phyloP scores from a whole-genome alignment of 495 filamentous ascomycete genomes.

The Lasiosphaeris hirsuta region DNA sequence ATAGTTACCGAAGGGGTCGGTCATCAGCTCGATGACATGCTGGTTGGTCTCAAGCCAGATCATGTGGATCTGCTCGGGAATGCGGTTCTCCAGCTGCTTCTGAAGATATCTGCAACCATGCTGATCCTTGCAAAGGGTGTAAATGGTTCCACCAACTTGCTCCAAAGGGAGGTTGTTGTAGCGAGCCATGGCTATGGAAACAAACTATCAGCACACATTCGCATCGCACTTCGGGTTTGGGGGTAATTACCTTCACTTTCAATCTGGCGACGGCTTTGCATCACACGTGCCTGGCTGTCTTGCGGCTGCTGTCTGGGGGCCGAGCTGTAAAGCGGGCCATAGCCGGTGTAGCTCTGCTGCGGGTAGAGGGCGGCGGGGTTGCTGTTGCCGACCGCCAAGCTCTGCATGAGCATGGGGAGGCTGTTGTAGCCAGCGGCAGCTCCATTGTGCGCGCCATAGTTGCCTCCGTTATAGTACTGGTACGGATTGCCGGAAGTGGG shows the following conservation, averaged over 20 bases:
- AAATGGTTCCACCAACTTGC: constrained; percentile 73
- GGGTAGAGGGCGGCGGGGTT: constrained; percentile 40
- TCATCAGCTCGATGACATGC: constrained; percentile 96
- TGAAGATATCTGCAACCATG: constrained; percentile 94
- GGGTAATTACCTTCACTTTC: constrained; percentile 55
- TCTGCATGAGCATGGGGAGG: constrained; percentile 61
- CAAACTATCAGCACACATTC: constrained; percentile 13
- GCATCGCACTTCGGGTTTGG: too few relatives aligned
- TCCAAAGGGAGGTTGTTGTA: constrained; percentile 78
- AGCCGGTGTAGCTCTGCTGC: constrained; percentile 47
- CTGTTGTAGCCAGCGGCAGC: constrained; percentile 34
- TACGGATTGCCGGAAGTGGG: constrained; percentile 36
- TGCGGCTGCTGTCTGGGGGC: constrained; percentile 40
- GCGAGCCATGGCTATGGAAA: constrained; percentile 54
- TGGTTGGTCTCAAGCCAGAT: constrained; percentile 90
- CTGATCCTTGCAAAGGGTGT: constrained; percentile 90
- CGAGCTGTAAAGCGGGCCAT: constrained; percentile 40
- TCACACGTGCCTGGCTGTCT: constrained; percentile 67
- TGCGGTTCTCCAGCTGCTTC: constrained; percentile 91
- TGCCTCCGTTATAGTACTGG: constrained; percentile 36
- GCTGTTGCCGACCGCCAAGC: constrained; percentile 48
- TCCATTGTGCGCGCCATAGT: constrained; percentile 21
- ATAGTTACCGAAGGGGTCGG: constrained; percentile 97
- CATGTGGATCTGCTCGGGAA: constrained; percentile 76
- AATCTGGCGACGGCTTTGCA: constrained; percentile 62